phyloP scores from a whole-genome alignment of 495 filamentous ascomycete species.

The Hyaloscypha finlandica region DNA sequence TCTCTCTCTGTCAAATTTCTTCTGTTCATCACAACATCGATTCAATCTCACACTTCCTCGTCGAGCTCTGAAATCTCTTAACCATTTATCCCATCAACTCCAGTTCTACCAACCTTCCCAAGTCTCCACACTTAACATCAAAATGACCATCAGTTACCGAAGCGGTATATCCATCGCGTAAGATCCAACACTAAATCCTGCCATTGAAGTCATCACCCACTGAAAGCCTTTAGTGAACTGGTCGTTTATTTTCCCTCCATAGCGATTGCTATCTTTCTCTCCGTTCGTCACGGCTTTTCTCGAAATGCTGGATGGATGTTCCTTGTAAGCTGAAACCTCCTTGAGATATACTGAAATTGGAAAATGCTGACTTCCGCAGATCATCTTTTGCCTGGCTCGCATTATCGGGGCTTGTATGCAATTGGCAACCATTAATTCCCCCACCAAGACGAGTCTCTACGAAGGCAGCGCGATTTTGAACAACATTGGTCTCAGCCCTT shows the following conservation, averaged over 20 bases:
- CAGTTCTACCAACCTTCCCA: not conserved
- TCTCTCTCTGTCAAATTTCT: not conserved
- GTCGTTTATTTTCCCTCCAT: conserved; percentile 40
- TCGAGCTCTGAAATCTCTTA: not conserved
- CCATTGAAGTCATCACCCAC: no score
- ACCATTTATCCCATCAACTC: not conserved
- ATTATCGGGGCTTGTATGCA: conserved; percentile 42
- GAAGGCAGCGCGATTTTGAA: conserved; percentile 28
- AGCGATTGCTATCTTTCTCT: conserved; percentile 37
- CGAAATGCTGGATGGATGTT: conserved; percentile 40
- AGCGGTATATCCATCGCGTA: conserved; percentile 42
- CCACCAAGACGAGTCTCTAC: conserved; percentile 28
- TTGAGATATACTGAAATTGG: no score
- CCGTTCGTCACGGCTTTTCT: conserved; percentile 43
- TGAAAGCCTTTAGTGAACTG: no score
- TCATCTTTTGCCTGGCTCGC: conserved; percentile 40
- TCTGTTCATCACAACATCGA: conserved; percentile 1
- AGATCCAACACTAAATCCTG: conserved; percentile 21
- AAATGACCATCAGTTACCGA: conserved; percentile 32
- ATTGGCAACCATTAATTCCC: conserved; percentile 40
- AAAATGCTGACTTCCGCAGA: not conserved
- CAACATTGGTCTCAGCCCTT: conserved; percentile 34
- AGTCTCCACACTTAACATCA: conserved; percentile 12
- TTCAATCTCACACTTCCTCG: not conserved
- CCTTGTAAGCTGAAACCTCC: conserved; percentile 20